phyloP scores from a whole-genome alignment of 768 basidiomycete species.

The Gloeostereum incarnatum region DNA sequence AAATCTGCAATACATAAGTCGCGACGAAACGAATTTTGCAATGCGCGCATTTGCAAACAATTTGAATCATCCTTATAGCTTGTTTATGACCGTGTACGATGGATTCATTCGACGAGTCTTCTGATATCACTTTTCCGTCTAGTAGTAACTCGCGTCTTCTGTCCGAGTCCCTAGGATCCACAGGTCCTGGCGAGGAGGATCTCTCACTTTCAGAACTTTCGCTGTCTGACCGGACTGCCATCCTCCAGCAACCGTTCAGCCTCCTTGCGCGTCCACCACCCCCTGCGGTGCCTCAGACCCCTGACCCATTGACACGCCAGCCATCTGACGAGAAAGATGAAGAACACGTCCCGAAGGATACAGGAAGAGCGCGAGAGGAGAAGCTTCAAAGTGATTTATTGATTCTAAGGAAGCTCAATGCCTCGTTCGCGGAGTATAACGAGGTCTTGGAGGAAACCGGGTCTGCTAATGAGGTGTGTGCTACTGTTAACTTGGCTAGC shows the following conservation, averaged over 20 bases:
- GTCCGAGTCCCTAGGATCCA: slow-evolving; percentile 31
- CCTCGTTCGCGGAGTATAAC: slow-evolving; percentile 57
- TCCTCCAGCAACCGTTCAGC: slow-evolving; percentile 17
- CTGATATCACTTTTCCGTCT: slow-evolving; percentile 15
- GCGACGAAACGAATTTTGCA: not conserved
- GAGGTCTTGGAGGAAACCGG: slow-evolving; percentile 56
- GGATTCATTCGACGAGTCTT: slow-evolving; percentile 6
- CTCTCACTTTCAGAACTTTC: slow-evolving; percentile 52
- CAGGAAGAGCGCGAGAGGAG: slow-evolving; percentile 31
- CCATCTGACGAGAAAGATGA: slow-evolving; percentile 6
- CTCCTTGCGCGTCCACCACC: slow-evolving; percentile 14
- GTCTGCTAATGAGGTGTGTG: slow-evolving; percentile 60
- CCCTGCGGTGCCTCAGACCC: slow-evolving; percentile 8
- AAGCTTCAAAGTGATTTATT: slow-evolving; percentile 68
- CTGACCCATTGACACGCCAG: not conserved
- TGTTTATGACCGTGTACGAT: too few relatives aligned
- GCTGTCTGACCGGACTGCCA: slow-evolving; percentile 21
- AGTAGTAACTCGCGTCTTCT: slow-evolving; percentile 30
- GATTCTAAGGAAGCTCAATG: slow-evolving; percentile 64
- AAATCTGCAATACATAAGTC: not conserved
- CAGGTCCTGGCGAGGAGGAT: slow-evolving; percentile 37
- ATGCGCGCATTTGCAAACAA: not conserved
- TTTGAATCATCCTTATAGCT: not conserved
- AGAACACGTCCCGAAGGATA: slow-evolving; percentile 1
- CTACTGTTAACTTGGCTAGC: not conserved